These are phyloP conservation scores for Aureobasidium pullulans DNA, from an alignment of 2,329 filamentous ascomycete genomes.

Conservation along the genomic window DNA sequence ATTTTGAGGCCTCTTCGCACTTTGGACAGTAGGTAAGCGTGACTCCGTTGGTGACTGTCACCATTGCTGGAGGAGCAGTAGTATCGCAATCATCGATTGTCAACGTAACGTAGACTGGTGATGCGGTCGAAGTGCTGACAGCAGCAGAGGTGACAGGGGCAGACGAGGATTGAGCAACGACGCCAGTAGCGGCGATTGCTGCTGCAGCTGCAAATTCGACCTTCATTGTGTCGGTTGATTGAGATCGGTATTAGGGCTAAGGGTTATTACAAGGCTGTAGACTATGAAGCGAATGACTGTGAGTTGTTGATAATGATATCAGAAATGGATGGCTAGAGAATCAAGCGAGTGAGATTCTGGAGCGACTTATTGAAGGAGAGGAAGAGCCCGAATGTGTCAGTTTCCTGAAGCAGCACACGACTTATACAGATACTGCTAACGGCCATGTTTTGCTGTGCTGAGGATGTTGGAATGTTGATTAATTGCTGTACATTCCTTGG, in stretches of 20 bases:
- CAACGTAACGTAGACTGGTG: constrained; percentile 26
- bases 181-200: constrained; percentile 20
- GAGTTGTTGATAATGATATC: neutral
- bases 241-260: neutral
- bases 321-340: constrained; percentile 15
- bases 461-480: constrained; percentile 22
- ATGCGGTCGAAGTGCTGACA: constrained; percentile 13
- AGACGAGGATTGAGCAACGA: constrained; percentile 20
- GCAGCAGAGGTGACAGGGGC: constrained; percentile 13
- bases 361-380: constrained; percentile 21
- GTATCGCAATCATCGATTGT: constrained; percentile 28
- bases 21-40: constrained; percentile 32
- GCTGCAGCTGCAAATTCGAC: constrained; percentile 20
- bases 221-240: constrained; percentile 21
- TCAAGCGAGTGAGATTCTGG: constrained; percentile 26
- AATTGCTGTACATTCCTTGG: constrained; percentile 21
- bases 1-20: constrained; percentile 20
- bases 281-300: constrained; percentile 12
- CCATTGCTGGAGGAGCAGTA: constrained; percentile 23
- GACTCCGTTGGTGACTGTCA: constrained; percentile 28
- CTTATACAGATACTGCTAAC: constrained; percentile 25
- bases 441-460: constrained; percentile 21
- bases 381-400: constrained; percentile 13
- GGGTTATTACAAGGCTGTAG: constrained; percentile 4
- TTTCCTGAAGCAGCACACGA: constrained; percentile 14